These are phyloP conservation scores for Xylariaceae sp. DNA, from an alignment of 2,329 filamentous ascomycete species.

Conservation along the genomic window DNA sequence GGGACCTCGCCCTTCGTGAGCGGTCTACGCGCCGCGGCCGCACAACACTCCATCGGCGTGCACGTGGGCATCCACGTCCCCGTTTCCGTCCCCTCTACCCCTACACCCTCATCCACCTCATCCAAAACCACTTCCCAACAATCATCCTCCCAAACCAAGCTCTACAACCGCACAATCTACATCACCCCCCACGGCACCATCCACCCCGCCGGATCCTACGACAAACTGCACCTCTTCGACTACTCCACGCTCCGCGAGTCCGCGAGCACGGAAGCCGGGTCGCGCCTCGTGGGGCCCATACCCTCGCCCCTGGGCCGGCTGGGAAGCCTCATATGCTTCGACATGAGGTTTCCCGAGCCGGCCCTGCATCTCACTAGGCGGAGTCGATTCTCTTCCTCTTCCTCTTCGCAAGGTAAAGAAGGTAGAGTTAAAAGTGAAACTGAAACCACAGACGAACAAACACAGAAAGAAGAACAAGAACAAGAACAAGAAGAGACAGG, in stretches of 20 bases:
- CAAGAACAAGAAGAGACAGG: constrained; percentile 5
- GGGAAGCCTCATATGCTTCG: constrained; percentile 83
- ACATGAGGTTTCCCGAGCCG: constrained; percentile 77
- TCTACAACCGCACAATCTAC: constrained; percentile 50
- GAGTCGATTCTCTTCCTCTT: no score
- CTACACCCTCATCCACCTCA: not conserved
- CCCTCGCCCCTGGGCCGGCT: constrained; percentile 68
- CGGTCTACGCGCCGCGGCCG: constrained; percentile 66
- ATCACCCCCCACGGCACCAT: constrained; percentile 42
- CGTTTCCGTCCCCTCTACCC: constrained; percentile 30
- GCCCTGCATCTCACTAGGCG: constrained; percentile 55
- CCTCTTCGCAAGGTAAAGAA: no score
- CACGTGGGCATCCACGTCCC: constrained; percentile 87
- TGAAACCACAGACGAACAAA: no score
- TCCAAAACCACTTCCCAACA: constrained; percentile 7
- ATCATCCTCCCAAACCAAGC: constrained; percentile 27
- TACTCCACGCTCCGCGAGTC: constrained; percentile 46
- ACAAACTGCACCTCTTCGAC: constrained; percentile 91
- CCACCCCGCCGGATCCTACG: constrained; percentile 50
- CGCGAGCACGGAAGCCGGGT: constrained; percentile 62
- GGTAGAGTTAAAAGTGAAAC: not conserved
- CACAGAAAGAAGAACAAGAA: no score
- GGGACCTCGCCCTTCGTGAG: constrained; percentile 65
- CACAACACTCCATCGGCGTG: constrained; percentile 59
- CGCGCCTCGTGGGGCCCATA: constrained; percentile 61